Evolutionary conservation across 257 asterid genomes (phyloP), one percentile per base, ranked within the genome.

Genomic region (Salvia rosmarinus): DNA sequence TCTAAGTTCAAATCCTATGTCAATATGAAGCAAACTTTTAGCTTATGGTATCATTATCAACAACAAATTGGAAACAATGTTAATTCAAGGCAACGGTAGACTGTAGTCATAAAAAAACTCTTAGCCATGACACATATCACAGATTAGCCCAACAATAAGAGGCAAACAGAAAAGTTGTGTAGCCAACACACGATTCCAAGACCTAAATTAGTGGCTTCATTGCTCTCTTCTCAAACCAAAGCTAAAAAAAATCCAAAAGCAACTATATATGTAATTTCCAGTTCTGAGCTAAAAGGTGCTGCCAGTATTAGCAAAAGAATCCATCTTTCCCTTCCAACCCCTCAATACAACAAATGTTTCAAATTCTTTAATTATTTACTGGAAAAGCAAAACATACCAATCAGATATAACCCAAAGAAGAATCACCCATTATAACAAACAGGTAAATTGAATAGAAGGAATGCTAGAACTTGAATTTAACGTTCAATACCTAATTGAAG

Each of bases 361-460:
- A 14, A 57, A 19, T 21, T 70, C 67, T 14, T 43, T 44, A 42
- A 28, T 21, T 47, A 10, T 8, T 8, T 21, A 25, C 46, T 46
- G 3, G 52, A 30, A 40, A 10, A 63, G 46, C 21, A 64, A 32
- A 30, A 14, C 19, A 13, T 65, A 43, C 62, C 21, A 10, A 64
- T 65, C 60, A n/a, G n/a, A n/a, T n/a, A n/a, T n/a, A n/a, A n/a
- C 65, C 28, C 23, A 11, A 55, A 30, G 23, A 64, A 43, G 20
- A 54, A 65, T 5, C 51, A 14, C 30, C 23, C 34, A 17, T 14
- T 44, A 35, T 8, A 32, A 16, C 4, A 61, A 32, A 58, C 19
- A 32, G 46, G 23, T 55, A 47, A 20, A 30, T 32, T 20, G 64
- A 46, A 14, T 6, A 56, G 1, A 20, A 13, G 20, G 20, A 68